phyloP scores from a whole-genome alignment of 768 basidiomycete genomes.

The Auriculariales sp. region DNA sequence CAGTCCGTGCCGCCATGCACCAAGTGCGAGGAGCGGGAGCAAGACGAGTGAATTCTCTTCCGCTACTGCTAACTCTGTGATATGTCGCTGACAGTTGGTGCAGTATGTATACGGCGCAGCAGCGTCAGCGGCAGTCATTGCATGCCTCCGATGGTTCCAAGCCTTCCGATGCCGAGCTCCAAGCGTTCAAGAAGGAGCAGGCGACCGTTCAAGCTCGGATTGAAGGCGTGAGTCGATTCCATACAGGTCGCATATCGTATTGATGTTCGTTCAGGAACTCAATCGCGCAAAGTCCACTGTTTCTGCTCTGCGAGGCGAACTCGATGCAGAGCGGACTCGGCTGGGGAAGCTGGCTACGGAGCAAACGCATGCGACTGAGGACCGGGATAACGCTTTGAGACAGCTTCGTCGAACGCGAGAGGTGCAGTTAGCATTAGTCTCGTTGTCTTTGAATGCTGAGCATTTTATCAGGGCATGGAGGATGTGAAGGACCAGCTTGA shows the following conservation, averaged over 20 bases:
- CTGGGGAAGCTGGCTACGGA: constrained; percentile 49
- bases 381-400: constrained; percentile 46
- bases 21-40: not conserved
- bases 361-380: constrained; percentile 44
- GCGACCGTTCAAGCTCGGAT: constrained; percentile 26
- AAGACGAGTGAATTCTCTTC: too few relatives aligned
- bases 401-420: constrained; percentile 60
- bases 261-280: constrained; percentile 38
- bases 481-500: constrained; percentile 57
- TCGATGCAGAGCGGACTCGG: constrained; percentile 56
- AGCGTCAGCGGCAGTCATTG: not conserved
- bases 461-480: constrained; percentile 51
- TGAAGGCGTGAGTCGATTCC: constrained; percentile 33
- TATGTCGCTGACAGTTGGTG: too few relatives aligned
- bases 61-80: too few relatives aligned
- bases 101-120: not conserved
- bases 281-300: constrained; percentile 52
- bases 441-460: not conserved
- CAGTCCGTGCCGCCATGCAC: not conserved
- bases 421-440: constrained; percentile 23
- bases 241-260: not conserved
- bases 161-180: constrained; percentile 30
- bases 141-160: not conserved
- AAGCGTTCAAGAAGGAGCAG: constrained; percentile 44
- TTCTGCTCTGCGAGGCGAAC: constrained; percentile 51